Conservation (phyloP, 176 grass and related monocot genomes). For the bread wheat (Triticum aestivum) region DNA sequence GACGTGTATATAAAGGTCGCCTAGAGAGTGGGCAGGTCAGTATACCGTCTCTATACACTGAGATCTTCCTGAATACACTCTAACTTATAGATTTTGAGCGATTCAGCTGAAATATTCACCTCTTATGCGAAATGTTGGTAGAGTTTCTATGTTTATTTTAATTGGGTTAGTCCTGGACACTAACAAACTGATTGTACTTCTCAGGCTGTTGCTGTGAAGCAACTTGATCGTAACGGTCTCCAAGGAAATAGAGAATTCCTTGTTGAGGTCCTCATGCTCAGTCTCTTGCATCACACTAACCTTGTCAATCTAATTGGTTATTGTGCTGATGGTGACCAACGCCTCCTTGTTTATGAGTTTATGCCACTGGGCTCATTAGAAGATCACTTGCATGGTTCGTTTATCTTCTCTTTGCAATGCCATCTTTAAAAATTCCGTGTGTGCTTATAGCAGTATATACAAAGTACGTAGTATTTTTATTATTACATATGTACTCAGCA, state of each 20-base stretch:
- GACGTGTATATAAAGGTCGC: conserved; percentile 72
- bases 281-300: conserved; percentile 83
- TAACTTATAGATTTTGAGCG: not conserved
- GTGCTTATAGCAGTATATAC: not conserved
- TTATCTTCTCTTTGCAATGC: conserved; percentile 33
- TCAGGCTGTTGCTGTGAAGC: conserved; percentile 87
- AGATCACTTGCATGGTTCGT: conserved; percentile 90
- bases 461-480: not conserved
- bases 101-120: conserved; percentile 12
- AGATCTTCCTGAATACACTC: conserved; percentile 6
- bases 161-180: conserved; percentile 13
- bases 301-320: conserved; percentile 88
- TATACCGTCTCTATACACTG: not conserved
- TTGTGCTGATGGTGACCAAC: conserved; percentile 90
- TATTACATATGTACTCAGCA: not conserved
- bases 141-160: conserved; percentile 5
- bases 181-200: conserved; percentile 27
- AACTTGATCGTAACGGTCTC: conserved; percentile 84
- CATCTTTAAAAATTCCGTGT: conserved; percentile 22
- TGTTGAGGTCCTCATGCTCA: conserved; percentile 93
- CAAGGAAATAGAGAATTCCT: conserved; percentile 96
- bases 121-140: conserved; percentile 21
- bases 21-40: conserved; percentile 80
- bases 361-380: conserved; percentile 96
- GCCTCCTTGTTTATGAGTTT: conserved; percentile 91